Percentiles rank a stretch among this genome's conserved stretches.
Evolutionary conservation across 164 flowering plant species (phyloP).

Genomic region (Amborella trichopoda): DNA sequence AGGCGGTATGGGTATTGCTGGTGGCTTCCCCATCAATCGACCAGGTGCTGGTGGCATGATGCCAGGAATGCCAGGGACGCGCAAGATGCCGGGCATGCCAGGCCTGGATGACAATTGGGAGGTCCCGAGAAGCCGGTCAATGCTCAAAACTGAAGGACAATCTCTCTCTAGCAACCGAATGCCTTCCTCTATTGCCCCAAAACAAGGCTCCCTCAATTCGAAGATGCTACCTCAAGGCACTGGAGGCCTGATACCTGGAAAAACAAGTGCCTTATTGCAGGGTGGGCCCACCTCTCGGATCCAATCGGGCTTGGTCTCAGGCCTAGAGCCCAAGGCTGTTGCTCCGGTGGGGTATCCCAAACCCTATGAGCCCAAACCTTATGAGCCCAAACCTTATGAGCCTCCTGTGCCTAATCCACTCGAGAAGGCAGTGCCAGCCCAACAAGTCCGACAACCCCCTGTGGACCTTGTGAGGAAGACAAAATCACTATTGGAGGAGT

Average conservation of each 20-base stretch:
- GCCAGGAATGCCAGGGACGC: conserved; percentile 94
- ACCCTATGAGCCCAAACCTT: conserved; percentile 1
- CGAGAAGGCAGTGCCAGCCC: too few relatives aligned
- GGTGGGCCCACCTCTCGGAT: conserved; percentile 27
- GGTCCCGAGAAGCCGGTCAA: conserved; percentile 49
- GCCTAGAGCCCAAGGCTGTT: conserved; percentile 25
- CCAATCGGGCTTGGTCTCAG: conserved; percentile 17
- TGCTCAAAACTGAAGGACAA: conserved; percentile 37
- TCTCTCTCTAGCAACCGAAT: conserved; percentile 29
- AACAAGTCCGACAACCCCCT: too few relatives aligned
- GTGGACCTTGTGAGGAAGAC: conserved; percentile 54
- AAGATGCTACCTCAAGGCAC: conserved; percentile 74
- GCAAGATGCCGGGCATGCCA: conserved; percentile 93
- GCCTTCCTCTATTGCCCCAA: conserved; percentile 35
- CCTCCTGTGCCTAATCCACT: too few relatives aligned
- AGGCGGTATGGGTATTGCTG: conserved; percentile 31
- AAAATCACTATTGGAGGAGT: conserved; percentile 66
- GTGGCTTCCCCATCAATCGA: conserved; percentile 56
- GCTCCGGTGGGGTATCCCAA: conserved; percentile 8
- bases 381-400: conserved; percentile 1
- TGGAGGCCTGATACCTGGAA: conserved; percentile 44
- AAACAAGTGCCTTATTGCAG: conserved; percentile 62
- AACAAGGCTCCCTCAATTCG: conserved; percentile 33
- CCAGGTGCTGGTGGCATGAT: conserved; percentile 93
- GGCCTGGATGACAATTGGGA: conserved; percentile 89